Evolutionary conservation across 805 yeast species (phyloP).

Genomic region (Starmerella kuoi): DNA sequence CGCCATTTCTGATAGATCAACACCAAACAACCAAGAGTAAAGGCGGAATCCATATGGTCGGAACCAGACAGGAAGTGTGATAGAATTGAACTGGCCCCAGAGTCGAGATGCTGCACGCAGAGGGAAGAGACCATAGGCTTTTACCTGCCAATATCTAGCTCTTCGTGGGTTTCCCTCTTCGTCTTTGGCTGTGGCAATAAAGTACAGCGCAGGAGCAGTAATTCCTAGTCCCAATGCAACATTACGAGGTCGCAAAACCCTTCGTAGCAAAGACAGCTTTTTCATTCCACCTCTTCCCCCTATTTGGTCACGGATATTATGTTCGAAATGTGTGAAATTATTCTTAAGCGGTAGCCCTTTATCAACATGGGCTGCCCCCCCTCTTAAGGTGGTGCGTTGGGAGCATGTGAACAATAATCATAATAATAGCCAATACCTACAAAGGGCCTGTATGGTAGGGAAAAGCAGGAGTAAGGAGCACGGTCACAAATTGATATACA

Average conservation of each 20-base stretch:
- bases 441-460: no score
- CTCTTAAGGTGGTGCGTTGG: no score
- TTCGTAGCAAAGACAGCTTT: neutral
- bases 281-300: neutral
- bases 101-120: constrained; percentile 79
- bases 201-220: constrained; percentile 4
- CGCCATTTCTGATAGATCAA: constrained; percentile 74
- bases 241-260: constrained; percentile 10
- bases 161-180: constrained; percentile 31
- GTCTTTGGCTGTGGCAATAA: constrained; percentile 12
- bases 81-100: constrained; percentile 86
- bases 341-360: no score
- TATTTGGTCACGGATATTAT: no score
- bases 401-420: no score
- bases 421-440: no score
- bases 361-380: no score
- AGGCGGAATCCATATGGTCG: constrained; percentile 69
- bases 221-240: constrained; percentile 10
- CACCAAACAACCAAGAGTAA: constrained; percentile 75
- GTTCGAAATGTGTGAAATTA: no score
- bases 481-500: no score
- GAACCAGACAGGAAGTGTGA: constrained; percentile 77
- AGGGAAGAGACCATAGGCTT: constrained; percentile 81
- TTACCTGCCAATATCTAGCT: constrained; percentile 74
- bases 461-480: no score